Evolutionary conservation across 352 stramenopile species (phyloP).

Genomic region (Globisporangium okanoganense): DNA sequence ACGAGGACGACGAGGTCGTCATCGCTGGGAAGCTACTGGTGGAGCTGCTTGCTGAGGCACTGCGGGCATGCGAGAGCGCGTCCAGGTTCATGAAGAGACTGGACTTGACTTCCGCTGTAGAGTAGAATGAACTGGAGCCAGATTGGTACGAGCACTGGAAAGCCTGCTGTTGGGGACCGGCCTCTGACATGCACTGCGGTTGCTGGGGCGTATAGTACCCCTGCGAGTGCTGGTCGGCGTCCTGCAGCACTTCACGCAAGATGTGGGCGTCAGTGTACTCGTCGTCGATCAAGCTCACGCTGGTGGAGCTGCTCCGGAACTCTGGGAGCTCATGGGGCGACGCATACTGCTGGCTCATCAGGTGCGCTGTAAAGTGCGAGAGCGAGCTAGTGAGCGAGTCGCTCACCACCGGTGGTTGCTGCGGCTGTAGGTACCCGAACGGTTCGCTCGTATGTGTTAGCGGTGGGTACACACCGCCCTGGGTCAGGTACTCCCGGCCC

Average conservation of each 20-base stretch:
- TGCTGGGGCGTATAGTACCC: no score
- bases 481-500: no score
- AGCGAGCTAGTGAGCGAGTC: no score
- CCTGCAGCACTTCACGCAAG: conserved; percentile 16
- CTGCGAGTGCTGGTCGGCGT: not conserved
- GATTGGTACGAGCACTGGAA: not conserved
- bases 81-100: conserved; percentile 14
- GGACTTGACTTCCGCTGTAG: conserved; percentile 1
- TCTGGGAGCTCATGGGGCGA: no score
- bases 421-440: not conserved
- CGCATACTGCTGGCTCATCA: not conserved
- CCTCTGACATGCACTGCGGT: no score
- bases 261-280: conserved; percentile 15
- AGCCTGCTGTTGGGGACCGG: no score
- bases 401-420: no score
- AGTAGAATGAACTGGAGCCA: no score
- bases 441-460: not conserved
- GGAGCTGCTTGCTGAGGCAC: not conserved
- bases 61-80: conserved; percentile 6
- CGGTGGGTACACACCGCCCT: not conserved
- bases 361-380: not conserved
- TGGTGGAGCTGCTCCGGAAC: no score
- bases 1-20: no score
- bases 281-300: not conserved
- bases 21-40: no score